Base-by-base conservation (phyloP, 2,329 filamentous ascomycete species). In the Xylaria sp. region DNA sequence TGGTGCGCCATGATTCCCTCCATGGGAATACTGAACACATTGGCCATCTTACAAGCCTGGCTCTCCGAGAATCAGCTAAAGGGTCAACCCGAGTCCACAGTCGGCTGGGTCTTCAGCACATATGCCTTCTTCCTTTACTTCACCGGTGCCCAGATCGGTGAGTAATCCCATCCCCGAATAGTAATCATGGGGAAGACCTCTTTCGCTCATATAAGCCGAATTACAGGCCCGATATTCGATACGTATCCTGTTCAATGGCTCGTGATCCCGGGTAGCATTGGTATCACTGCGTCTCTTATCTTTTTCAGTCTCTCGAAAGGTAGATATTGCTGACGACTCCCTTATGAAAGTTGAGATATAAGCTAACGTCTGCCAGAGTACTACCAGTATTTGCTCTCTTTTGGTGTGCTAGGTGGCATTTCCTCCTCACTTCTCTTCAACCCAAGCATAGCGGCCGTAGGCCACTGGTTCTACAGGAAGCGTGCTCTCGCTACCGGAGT, bases 41-140 rank as follows among this genome's bases (percentile, higher is more conserved):
- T 62, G 39, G 60, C 60, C 19, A 62, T 62, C 5, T 13, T 62
- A 34, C 60, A 62, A 50, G 60, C 60, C 51, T 62, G 60, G 60
- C 51, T 62, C 13, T 62, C 57, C 6, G 60, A 62, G 18, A 50
- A 62, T 18, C 46, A 62, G 47, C 47, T 62, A 34, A 13, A 48
- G 3, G 39, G 52, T 18, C 19, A 57, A n/a, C 60, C 60, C 4
- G 57, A 62, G 7, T 62, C 60, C 10, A 55, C 51, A 13, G 54
- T 62, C 1, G 57, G 57, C 11, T 62, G 57, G 60, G 50, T 62
- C 34, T 62, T 62, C 57, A 62, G 60, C 57, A 59, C 60, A 2
- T 62, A 62, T n/a, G 60, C 57, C 39, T 62, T 62, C 54, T 62
- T 62, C 23, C 60, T 62, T 39, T 62, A 62, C 46, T 62, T 62